phyloP scores from a whole-genome alignment of 2,329 filamentous ascomycete species.

The Colletotrichum kahawae region DNA sequence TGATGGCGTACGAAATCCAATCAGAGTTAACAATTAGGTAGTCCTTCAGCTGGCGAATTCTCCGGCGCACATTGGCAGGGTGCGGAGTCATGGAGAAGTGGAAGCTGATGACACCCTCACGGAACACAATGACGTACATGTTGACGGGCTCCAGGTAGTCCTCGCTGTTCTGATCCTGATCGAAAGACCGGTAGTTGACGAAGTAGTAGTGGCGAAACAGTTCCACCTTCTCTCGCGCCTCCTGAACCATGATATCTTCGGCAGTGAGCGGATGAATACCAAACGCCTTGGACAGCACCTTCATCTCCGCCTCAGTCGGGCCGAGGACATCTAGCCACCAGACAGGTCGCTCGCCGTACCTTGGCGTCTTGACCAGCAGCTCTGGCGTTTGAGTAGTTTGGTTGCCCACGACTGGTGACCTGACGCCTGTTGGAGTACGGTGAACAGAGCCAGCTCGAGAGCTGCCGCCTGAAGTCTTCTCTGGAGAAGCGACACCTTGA shows the following conservation, averaged over 20 bases:
- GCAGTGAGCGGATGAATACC: conserved; percentile 94
- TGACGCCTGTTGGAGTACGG: conserved; percentile 52
- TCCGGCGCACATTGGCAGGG: conserved; percentile 90
- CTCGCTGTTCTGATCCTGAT: conserved; percentile 88
- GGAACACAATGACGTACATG: conserved; percentile 96
- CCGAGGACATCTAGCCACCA: conserved; percentile 96
- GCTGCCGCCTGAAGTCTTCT: conserved; percentile 33
- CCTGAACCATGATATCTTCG: conserved; percentile 97
- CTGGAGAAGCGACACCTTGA: conserved; percentile 33
- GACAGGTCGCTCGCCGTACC: conserved; percentile 83
- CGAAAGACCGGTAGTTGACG: conserved; percentile 97
- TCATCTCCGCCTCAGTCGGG: conserved; percentile 95
- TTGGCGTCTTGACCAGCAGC: conserved; percentile 49
- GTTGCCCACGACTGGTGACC: conserved; percentile 36
- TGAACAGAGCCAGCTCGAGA: conserved; percentile 45
- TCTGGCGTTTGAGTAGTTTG: conserved; percentile 32
- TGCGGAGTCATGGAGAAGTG: conserved; percentile 97
- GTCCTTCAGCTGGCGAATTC: conserved; percentile 91
- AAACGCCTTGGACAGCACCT: conserved; percentile 88
- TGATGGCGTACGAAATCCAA: conserved; percentile 98
- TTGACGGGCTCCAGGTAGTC: conserved; percentile 95
- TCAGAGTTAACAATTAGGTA: conserved; percentile 92
- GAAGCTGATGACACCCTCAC: conserved; percentile 93
- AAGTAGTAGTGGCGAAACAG: conserved; percentile 98
- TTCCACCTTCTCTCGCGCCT: conserved; percentile 97